phyloP scores from a whole-genome alignment of 306 rosid genomes.

The Dicorynia guianensis region DNA sequence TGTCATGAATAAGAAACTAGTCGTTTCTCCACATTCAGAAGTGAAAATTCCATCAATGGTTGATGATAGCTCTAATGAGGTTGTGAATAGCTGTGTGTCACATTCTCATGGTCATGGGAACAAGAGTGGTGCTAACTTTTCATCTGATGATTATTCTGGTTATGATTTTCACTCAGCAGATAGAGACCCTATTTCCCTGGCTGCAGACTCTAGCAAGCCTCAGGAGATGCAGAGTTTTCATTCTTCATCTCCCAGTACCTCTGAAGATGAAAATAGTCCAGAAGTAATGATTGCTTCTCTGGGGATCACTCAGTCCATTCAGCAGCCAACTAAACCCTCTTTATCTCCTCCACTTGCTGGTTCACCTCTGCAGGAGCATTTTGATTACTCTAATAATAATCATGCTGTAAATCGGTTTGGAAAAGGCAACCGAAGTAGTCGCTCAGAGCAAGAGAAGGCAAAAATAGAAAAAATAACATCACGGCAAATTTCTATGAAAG shows the following conservation, averaged over 20 bases:
- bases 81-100: conserved; percentile 42
- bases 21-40: conserved; percentile 62
- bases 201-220: conserved; percentile 60
- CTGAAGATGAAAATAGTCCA: conserved; percentile 79
- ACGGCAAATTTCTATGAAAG: conserved; percentile 81
- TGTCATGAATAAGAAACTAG: conserved; percentile 62
- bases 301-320: conserved; percentile 54
- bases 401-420: conserved; percentile 62
- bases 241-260: conserved; percentile 75
- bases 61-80: conserved; percentile 49
- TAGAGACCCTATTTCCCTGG: conserved; percentile 61
- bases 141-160: conserved; percentile 91
- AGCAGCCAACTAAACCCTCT: conserved; percentile 53
- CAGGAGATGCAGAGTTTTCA: conserved; percentile 75
- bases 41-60: conserved; percentile 39
- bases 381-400: conserved; percentile 66
- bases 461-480: conserved; percentile 67
- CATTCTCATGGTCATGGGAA: conserved; percentile 54
- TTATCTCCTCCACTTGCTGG: conserved; percentile 73
- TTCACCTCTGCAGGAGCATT: conserved; percentile 78
- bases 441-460: conserved; percentile 77
- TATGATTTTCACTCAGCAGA: conserved; percentile 86
- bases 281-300: conserved; percentile 53
- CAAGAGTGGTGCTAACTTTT: conserved; percentile 63
- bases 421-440: conserved; percentile 79